Conservation (phyloP, 2,329 filamentous ascomycete genomes). For the Fusarium pininemorale region DNA sequence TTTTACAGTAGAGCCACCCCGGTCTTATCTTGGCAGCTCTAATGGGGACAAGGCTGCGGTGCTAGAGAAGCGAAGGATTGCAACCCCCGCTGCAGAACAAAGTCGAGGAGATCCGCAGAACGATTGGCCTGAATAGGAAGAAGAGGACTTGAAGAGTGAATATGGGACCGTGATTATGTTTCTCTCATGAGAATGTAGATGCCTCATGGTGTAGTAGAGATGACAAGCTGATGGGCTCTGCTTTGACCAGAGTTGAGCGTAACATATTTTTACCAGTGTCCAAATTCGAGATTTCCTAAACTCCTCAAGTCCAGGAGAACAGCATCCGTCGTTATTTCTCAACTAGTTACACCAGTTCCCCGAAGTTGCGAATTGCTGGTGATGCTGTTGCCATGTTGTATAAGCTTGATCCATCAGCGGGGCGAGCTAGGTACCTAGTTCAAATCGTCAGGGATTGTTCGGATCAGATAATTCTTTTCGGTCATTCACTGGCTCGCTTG, state of each 20-base stretch:
- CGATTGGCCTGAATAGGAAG: not conserved
- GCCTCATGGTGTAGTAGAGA: not conserved
- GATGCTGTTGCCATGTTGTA: not conserved
- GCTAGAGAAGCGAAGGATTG: constrained; percentile 21
- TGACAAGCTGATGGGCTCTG: not conserved
- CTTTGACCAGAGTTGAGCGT: not conserved
- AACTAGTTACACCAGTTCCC: not conserved
- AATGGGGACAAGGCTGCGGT: constrained; percentile 12
- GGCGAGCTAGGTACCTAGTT: not conserved
- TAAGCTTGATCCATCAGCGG: not conserved
- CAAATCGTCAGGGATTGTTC: constrained; percentile 24
- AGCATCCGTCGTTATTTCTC: not conserved
- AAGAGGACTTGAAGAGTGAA: not conserved
- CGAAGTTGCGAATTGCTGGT: not conserved
- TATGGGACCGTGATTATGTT: not conserved
- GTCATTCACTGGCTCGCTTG: constrained; percentile 1
- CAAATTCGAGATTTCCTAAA: not conserved
- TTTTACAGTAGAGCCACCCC: constrained; percentile 3
- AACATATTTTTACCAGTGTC: not conserved
- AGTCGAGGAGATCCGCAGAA: not conserved
- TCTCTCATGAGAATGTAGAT: not conserved
- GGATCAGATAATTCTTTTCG: constrained; percentile 51
- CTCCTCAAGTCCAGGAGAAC: not conserved
- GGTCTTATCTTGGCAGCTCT: constrained; percentile 20
- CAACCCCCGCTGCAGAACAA: not conserved